These are phyloP conservation scores for Populus alba DNA, from an alignment of 345 rosid species.

Conservation along the genomic window DNA sequence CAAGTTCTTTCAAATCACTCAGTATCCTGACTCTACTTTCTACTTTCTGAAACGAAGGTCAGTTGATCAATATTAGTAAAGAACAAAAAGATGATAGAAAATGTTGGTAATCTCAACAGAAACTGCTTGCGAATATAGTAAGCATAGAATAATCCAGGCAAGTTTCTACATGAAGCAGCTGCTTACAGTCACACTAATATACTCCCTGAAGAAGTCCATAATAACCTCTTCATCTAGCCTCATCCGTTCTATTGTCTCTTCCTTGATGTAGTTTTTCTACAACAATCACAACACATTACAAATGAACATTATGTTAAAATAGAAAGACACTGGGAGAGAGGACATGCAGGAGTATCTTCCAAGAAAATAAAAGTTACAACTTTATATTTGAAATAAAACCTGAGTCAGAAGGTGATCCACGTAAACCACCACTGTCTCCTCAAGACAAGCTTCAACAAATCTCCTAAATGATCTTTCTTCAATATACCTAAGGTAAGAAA, in stretches of 20 bases:
- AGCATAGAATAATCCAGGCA: background rate
- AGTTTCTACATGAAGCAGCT: background rate
- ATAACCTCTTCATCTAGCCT: slow-evolving; percentile 95
- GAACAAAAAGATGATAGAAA: background rate
- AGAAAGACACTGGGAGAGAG: background rate
- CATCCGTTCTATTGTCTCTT: slow-evolving; percentile 95
- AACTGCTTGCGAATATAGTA: background rate
- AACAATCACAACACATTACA: slow-evolving; percentile 19
- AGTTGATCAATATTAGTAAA: slow-evolving; percentile 1
- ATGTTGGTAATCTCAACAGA: background rate
- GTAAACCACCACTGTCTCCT: slow-evolving; percentile 83
- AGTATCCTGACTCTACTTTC: slow-evolving; percentile 83
- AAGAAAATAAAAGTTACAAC: slow-evolving; percentile 1
- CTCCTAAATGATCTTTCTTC: slow-evolving; percentile 95
- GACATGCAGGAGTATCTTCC: slow-evolving; percentile 3
- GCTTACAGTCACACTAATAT: slow-evolving; percentile 83
- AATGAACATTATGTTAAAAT: background rate
- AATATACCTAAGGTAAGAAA: slow-evolving; percentile 58
- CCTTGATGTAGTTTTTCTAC: slow-evolving; percentile 87
- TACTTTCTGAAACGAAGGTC: slow-evolving; percentile 63
- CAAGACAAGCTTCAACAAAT: slow-evolving; percentile 93
- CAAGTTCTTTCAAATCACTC: slow-evolving; percentile 95
- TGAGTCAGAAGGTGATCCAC: slow-evolving; percentile 87
- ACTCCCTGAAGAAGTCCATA: slow-evolving; percentile 94
- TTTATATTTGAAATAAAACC: slow-evolving; percentile 37